Evolutionary conservation across 2,329 filamentous ascomycete genomes (phyloP), one percentile per base, ranked within the genome.

Genomic region (Fusarium succisae): DNA sequence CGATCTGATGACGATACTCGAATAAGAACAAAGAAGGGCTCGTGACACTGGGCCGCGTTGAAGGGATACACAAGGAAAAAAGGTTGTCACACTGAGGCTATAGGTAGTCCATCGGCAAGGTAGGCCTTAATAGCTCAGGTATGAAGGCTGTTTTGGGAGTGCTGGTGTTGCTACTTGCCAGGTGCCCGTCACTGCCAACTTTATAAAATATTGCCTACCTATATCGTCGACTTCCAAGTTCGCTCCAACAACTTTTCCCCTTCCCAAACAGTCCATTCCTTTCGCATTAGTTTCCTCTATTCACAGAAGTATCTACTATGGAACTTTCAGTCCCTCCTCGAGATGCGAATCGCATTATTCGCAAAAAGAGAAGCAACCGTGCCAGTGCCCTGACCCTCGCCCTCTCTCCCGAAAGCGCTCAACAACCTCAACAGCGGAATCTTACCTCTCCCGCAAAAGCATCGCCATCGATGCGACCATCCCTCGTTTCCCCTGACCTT

Each of bases 21-120:
- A 37, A 74, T 48, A 26, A 37, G 72, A 75, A 74, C 72, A 74
- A 75, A 74, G 69, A 75, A 75, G 17, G 17, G n/a, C n/a, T 53
- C 30, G 72, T 74, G 69, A 43, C 30, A 73, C 72, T 69, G 35
- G 48, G 44, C 44, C n/a, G 56, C 37, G 43, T 56, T 41, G 18
- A 32, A 39, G 41, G 59, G 60, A 60, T 57, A 66, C 63, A 73
- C 53, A 51, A 32, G 37, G 14, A 24, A 20, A 18, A 66, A 70
- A 53, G 63, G 28, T 38, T 70, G 72, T 73, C 63, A 50, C 60
- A 73, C 72, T 73, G 41, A 28, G 50, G 43, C 35, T 50, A 38
- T 60, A 41, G 20, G 45, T 30, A 48, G n/a, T 26, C 17, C 26
- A 30, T 59, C 15, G 22, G 45, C 22, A 48, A 48, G 24, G 13